Base-by-base conservation (phyloP, 1,284 basidiomycete genomes). In the Marasmius sp. region DNA sequence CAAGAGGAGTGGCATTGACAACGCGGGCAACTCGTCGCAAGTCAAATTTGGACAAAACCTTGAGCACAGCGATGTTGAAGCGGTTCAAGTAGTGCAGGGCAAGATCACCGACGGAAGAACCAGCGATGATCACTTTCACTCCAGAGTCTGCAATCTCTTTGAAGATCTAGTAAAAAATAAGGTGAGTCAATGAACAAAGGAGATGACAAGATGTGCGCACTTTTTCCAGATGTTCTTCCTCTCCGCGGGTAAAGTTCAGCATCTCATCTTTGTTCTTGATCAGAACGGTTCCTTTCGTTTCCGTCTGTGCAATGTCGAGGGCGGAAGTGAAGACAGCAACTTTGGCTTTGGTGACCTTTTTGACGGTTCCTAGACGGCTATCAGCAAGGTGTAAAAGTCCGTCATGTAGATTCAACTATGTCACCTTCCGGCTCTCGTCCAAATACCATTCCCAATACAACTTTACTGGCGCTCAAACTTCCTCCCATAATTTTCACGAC, bases 401-500 rank as follows among this genome's bases (percentile, higher is more conserved):
- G 27, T 49, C 64, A 36, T 49, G 34, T 43, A 57, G 57, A 48
- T 34, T 18, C 7, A 34, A 50, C 22, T 20, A 72, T n/a, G n/a
- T 48, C 69, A 89, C 92, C 94, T 77, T 99, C 97, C 0, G 97
- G 94, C 77, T 97, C 94, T 45, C 96, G 85, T 51, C 94, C 94
- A 70, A 99, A 98, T 0, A 99, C 97, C 97, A 99, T 99, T 54
- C 97, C 97, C 67, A 93, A 88, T 6, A 99, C 91, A 10, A 99
- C 97, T 65, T 85, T 88, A 75, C 95, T 97, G 39, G 84, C 84
- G 10, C 87, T 77, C 18, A 99, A 79, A 68, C 85, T 92, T 52
- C 97, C 94, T 64, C 97, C 97, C 87, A 99, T 92, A 67, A 99
- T 98, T 80, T 99, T 99, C 72, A 99, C 97, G 18, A 99, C 96